A percentile compares a stretch with the other conserved stretches of the same genome.
Conservation (phyloP, 768 basidiomycete genomes). For the Gloeostereum incarnatum region DNA sequence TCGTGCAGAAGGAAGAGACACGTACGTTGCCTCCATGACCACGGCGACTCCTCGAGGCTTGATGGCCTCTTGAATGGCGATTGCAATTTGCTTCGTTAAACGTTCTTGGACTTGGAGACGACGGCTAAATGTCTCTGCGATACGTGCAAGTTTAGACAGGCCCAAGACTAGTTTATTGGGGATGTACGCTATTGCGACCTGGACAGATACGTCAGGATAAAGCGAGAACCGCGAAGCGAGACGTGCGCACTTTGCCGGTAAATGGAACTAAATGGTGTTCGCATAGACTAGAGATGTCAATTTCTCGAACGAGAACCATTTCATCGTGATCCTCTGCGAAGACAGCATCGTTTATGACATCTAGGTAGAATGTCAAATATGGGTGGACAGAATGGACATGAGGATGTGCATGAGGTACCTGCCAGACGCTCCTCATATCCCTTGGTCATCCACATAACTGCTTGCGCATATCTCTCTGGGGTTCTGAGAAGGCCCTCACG, state of each 20-base stretch:
- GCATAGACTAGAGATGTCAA: constrained; percentile 94
- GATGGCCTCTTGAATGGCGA: constrained; percentile 98
- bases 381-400: constrained; percentile 6
- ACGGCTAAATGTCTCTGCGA: constrained; percentile 95
- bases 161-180: constrained; percentile 93
- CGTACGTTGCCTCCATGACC: constrained; percentile 97
- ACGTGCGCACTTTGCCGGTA: constrained; percentile 75
- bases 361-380: constrained; percentile 27
- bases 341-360: constrained; percentile 97
- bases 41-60: constrained; percentile 97
- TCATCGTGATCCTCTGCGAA: constrained; percentile 99
- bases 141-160: constrained; percentile 91
- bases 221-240: constrained; percentile 4
- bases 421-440: constrained; percentile 95
- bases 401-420: constrained; percentile 33
- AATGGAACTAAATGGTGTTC: constrained; percentile 99
- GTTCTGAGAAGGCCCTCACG: constrained; percentile 89
- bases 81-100: constrained; percentile 93
- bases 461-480: constrained; percentile 93
- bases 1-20: constrained; percentile 12
- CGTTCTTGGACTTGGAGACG: constrained; percentile 97
- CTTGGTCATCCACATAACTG: constrained; percentile 97
- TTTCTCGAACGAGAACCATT: constrained; percentile 97
- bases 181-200: constrained; percentile 98
- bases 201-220: constrained; percentile 9